Conservation (phyloP, 2,329 filamentous ascomycete genomes). For the Aspergillus cejpii region DNA sequence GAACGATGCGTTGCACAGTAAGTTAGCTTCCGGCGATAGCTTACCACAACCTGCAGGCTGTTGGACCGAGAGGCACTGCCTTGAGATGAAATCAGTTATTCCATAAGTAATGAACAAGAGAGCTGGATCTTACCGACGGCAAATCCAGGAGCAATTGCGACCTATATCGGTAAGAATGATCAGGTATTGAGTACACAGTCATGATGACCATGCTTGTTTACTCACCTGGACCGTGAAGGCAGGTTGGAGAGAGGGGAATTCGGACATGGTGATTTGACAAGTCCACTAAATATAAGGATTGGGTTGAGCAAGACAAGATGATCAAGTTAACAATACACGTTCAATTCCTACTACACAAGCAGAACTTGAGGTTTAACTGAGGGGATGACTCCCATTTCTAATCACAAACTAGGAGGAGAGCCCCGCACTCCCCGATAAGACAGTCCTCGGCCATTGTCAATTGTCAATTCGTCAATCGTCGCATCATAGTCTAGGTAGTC, state of each 20-base stretch:
- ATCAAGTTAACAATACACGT: background rate
- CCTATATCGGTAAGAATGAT: conserved; percentile 14
- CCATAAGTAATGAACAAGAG: background rate
- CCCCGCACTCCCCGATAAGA: background rate
- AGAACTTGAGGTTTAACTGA: background rate
- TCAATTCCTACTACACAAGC: background rate
- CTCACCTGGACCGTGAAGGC: conserved; percentile 37
- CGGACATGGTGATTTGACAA: conserved; percentile 32
- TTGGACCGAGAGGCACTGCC: conserved; percentile 34
- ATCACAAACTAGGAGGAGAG: background rate
- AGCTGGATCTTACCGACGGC: conserved; percentile 27
- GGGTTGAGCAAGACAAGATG: background rate
- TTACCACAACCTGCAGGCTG: conserved; percentile 35
- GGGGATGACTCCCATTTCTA: background rate
- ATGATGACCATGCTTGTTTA: background rate
- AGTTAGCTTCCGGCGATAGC: conserved; percentile 1
- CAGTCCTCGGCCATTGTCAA: no score
- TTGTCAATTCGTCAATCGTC: no score
- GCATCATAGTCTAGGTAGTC: no score
- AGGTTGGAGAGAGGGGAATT: conserved; percentile 36
- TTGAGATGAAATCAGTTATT: conserved; percentile 11
- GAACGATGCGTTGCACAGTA: background rate
- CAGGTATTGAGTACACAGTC: background rate
- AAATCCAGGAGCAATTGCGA: conserved; percentile 26
- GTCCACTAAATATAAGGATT: background rate